These are phyloP conservation scores for Neurospora sp. DNA, from an alignment of 495 filamentous ascomycete species.

Conservation along the genomic window DNA sequence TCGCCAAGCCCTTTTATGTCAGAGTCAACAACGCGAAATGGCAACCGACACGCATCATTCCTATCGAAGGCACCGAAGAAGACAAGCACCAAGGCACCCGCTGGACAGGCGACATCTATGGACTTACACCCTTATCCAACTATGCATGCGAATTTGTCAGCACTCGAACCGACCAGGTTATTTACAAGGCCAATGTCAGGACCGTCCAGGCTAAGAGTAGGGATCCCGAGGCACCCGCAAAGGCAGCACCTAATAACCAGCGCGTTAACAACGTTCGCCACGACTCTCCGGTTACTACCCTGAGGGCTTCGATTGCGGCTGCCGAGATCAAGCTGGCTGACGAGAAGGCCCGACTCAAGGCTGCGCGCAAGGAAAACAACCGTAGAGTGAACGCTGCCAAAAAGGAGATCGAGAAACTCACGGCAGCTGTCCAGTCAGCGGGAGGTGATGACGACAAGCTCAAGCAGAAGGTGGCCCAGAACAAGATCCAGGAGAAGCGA, in stretches of 20 bases:
- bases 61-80: constrained; percentile 45
- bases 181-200: constrained; percentile 71
- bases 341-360: constrained; percentile 62
- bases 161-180: constrained; percentile 57
- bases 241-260: constrained; percentile 31
- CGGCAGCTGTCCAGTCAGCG: constrained; percentile 53
- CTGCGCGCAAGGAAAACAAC: constrained; percentile 71
- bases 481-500: constrained; percentile 65
- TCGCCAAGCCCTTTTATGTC: constrained; percentile 70
- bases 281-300: constrained; percentile 79
- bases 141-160: constrained; percentile 81
- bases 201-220: constrained; percentile 61
- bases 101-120: constrained; percentile 82
- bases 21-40: constrained; percentile 82
- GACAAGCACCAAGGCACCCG: constrained; percentile 30
- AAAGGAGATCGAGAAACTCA: constrained; percentile 73
- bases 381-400: constrained; percentile 54
- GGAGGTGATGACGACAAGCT: constrained; percentile 75
- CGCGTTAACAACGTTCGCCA: constrained; percentile 52
- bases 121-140: constrained; percentile 73
- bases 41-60: constrained; percentile 67
- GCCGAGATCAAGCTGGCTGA: constrained; percentile 71
- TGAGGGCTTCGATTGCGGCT: constrained; percentile 76
- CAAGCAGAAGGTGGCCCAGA: constrained; percentile 66
- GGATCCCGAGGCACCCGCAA: constrained; percentile 42